phyloP scores from a whole-genome alignment of 2,329 filamentous ascomycete species.

The Pseudocercospora crystallina region DNA sequence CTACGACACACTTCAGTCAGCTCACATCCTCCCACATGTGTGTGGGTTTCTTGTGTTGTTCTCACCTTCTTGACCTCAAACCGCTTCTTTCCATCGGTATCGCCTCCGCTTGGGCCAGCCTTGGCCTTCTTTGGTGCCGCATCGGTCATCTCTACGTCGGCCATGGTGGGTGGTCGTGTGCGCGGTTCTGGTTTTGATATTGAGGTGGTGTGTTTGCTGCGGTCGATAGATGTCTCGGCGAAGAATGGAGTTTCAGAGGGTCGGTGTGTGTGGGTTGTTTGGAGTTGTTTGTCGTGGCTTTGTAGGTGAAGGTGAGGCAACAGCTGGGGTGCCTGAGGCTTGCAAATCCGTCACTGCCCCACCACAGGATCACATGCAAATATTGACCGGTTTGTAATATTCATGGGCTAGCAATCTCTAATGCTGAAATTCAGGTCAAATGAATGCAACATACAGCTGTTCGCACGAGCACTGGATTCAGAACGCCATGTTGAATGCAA shows the following conservation, averaged over 20 bases:
- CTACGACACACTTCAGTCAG: constrained; percentile 48
- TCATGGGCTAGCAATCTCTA: neutral
- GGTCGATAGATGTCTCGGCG: neutral
- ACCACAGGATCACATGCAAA: no score
- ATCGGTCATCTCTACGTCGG: constrained; percentile 96
- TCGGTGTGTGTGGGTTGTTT: neutral
- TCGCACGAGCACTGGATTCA: neutral
- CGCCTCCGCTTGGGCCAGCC: constrained; percentile 52
- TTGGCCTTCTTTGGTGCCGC: constrained; percentile 60
- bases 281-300: no score
- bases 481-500: constrained; percentile 22
- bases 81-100: constrained; percentile 76
- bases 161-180: constrained; percentile 59
- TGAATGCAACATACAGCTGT: neutral
- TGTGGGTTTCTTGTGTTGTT: neutral
- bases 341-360: no score
- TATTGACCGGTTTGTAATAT: no score
- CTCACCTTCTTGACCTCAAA: constrained; percentile 98
- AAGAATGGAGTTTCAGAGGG: neutral
- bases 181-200: neutral
- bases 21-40: neutral
- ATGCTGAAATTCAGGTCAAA: neutral
- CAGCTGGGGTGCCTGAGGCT: no score
- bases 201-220: neutral
- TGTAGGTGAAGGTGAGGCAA: no score